Evolutionary conservation across 2,329 filamentous ascomycete species (phyloP).

Genomic region (Aspergillus persii): DNA sequence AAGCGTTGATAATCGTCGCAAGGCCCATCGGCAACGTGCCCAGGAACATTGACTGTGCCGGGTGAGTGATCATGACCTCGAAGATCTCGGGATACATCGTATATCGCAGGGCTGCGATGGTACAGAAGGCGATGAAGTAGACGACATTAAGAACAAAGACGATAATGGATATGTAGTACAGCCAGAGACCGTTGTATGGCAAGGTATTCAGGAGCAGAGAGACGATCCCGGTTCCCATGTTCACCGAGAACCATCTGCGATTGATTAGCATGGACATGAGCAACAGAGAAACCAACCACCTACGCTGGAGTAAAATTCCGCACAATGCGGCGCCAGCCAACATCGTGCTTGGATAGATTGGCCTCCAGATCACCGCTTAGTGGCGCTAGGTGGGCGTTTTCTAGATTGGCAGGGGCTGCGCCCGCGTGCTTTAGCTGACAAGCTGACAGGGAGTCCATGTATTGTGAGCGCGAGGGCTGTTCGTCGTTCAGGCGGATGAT

Average conservation of each 20-base stretch:
- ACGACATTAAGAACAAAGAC: slow-evolving; percentile 31
- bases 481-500: not conserved
- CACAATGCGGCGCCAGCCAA: slow-evolving; percentile 29
- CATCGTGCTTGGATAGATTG: slow-evolving; percentile 20
- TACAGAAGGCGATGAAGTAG: slow-evolving; percentile 30
- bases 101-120: slow-evolving; percentile 59
- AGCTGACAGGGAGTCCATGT: not conserved
- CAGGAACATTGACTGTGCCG: slow-evolving; percentile 64
- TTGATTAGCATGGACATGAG: not conserved
- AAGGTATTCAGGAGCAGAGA: slow-evolving; percentile 34
- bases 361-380: not conserved
- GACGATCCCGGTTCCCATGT: slow-evolving; percentile 39
- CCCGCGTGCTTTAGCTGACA: not conserved
- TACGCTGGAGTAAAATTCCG: slow-evolving; percentile 41
- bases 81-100: slow-evolving; percentile 63
- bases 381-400: not conserved
- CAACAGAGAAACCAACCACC: not conserved
- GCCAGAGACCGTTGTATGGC: slow-evolving; percentile 35
- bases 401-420: not conserved
- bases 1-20: slow-evolving; percentile 64
- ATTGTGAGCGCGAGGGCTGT: not conserved
- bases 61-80: slow-evolving; percentile 62
- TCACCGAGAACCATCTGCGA: slow-evolving; percentile 35
- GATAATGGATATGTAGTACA: slow-evolving; percentile 34
- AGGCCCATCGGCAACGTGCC: slow-evolving; percentile 67